Evolutionary conservation across 768 basidiomycete genomes (phyloP).

Genomic region (Heimioporus sp.): DNA sequence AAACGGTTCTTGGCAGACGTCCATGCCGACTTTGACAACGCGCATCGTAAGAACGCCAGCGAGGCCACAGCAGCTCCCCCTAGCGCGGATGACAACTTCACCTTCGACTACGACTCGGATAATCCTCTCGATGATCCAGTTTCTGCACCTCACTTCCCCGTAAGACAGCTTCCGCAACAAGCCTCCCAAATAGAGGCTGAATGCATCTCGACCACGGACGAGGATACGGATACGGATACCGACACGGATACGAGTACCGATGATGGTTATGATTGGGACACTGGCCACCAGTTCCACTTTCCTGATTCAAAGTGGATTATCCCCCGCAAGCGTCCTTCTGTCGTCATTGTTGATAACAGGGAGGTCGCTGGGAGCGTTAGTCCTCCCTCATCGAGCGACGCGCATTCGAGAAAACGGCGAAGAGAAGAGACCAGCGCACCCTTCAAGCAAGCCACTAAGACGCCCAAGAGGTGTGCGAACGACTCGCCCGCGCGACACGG

Average conservation of each 20-base stretch:
- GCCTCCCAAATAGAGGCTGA: constrained; percentile 1
- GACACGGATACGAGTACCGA: constrained; percentile 18
- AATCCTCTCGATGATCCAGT: constrained; percentile 10
- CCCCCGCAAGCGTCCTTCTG: constrained; percentile 22
- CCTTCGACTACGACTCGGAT: constrained; percentile 23
- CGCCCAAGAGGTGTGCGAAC: constrained; percentile 7
- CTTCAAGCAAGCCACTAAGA: constrained; percentile 7
- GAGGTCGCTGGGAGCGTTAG: neutral
- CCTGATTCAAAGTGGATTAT: constrained; percentile 15
- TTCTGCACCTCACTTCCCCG: neutral
- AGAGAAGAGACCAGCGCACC: constrained; percentile 5
- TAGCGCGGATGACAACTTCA: constrained; percentile 7
- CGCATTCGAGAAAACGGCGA: constrained; percentile 15
- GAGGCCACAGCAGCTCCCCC: neutral
- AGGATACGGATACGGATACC: constrained; percentile 11
- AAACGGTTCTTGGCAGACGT: constrained; percentile 14
- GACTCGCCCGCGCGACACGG: constrained; percentile 10
- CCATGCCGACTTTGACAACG: constrained; percentile 10
- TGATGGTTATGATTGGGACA: constrained; percentile 12
- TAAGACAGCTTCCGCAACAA: neutral
- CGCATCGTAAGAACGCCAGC: neutral
- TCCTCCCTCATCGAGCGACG: constrained; percentile 6
- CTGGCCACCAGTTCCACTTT: neutral
- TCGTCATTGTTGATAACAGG: constrained; percentile 1
- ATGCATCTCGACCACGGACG: constrained; percentile 1